Conservation (phyloP, 2,329 filamentous ascomycete genomes). For the Cercospora berteroae region DNA sequence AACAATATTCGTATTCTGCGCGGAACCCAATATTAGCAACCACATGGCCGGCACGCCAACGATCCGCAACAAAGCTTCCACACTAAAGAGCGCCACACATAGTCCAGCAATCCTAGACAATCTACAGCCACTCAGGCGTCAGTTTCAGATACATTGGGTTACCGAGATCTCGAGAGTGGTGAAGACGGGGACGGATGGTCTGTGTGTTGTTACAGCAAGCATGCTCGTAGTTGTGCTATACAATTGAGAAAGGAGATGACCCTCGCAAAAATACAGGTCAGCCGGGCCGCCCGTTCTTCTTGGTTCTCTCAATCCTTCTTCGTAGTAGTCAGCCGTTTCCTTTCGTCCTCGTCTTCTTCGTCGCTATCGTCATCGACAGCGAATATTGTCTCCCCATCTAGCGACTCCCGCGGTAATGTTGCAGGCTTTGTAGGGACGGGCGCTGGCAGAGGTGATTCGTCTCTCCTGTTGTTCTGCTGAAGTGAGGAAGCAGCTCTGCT, state of each 20-base stretch:
- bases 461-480: constrained; percentile 28
- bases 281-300: neutral
- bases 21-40: neutral
- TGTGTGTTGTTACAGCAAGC: neutral
- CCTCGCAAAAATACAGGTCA: neutral
- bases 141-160: neutral
- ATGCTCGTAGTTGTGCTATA: neutral
- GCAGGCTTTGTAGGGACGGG: constrained; percentile 50
- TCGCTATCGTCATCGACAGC: constrained; percentile 82
- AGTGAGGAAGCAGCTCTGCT: constrained; percentile 14
- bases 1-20: neutral
- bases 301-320: neutral
- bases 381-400: constrained; percentile 93
- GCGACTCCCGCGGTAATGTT: constrained; percentile 56
- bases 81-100: neutral
- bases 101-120: neutral
- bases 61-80: neutral
- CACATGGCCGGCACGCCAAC: neutral
- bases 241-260: neutral
- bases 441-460: constrained; percentile 53
- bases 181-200: neutral
- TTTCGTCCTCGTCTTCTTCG: constrained; percentile 40
- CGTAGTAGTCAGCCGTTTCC: constrained; percentile 46
- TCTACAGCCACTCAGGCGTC: neutral
- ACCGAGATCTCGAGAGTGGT: neutral